Evolutionary conservation across 495 filamentous ascomycete genomes (phyloP).

Genomic region (Talaromyces ruber): DNA sequence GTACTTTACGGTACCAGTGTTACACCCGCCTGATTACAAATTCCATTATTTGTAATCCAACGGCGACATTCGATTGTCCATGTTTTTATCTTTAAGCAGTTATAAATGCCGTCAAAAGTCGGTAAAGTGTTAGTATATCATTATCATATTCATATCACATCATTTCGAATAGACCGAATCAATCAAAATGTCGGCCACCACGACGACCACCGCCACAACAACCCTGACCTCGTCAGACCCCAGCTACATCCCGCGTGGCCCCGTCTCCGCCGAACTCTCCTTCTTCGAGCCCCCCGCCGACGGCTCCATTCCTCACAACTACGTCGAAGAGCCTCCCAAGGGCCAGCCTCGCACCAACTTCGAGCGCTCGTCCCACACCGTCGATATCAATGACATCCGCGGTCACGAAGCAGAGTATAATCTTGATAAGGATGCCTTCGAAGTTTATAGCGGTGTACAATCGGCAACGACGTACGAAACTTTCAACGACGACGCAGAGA

Average conservation of each 20-base stretch:
- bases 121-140: neutral
- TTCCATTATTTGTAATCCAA: neutral
- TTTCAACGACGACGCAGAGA: constrained; percentile 56
- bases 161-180: neutral
- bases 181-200: constrained; percentile 8
- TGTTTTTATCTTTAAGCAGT: neutral
- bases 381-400: constrained; percentile 59
- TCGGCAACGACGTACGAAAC: constrained; percentile 40
- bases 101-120: neutral
- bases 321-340: constrained; percentile 54
- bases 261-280: constrained; percentile 53
- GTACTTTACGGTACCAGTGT: neutral
- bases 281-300: constrained; percentile 62
- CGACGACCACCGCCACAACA: constrained; percentile 13
- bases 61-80: neutral
- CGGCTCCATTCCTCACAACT: constrained; percentile 57
- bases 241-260: constrained; percentile 52
- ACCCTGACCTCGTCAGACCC: constrained; percentile 5
- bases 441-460: constrained; percentile 39
- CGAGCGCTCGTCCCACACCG: constrained; percentile 28
- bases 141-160: neutral
- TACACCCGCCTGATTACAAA: neutral
- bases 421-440: constrained; percentile 69
- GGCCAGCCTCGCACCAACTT: constrained; percentile 58
- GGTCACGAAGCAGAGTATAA: constrained; percentile 51